Percentiles rank a stretch among this genome's conserved stretches.
These are phyloP conservation scores for Earliella scabrosa DNA, from an alignment of 1,284 basidiomycete species.

Conservation along the genomic window DNA sequence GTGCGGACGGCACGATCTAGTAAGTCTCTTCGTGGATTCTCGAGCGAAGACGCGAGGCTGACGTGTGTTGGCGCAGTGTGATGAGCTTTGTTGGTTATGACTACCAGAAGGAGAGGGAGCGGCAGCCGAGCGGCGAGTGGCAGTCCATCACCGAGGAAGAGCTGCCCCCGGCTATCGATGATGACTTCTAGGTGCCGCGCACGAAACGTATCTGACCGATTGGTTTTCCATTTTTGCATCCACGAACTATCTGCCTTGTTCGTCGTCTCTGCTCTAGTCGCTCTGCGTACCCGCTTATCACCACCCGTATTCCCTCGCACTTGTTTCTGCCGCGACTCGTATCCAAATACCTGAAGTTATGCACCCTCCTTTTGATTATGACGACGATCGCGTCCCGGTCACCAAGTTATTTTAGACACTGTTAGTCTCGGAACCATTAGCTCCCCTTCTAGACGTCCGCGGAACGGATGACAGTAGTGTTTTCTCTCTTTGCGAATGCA, in stretches of 20 bases:
- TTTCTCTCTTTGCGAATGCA: no score
- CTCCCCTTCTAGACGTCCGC: no score
- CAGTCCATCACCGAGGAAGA: slow-evolving; percentile 18
- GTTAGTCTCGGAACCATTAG: no score
- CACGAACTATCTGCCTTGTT: background rate
- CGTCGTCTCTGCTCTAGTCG: background rate
- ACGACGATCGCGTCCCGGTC: background rate
- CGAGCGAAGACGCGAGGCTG: slow-evolving; percentile 6
- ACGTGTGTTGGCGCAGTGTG: slow-evolving; percentile 45
- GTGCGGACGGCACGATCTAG: slow-evolving; percentile 89
- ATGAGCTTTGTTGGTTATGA: slow-evolving; percentile 78
- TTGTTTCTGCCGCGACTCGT: background rate
- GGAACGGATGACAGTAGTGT: no score
- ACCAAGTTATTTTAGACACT: no score
- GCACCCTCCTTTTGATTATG: slow-evolving; percentile 7
- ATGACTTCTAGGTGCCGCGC: slow-evolving; percentile 3
- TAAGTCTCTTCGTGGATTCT: slow-evolving; percentile 44
- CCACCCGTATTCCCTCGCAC: background rate
- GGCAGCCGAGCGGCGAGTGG: slow-evolving; percentile 10
- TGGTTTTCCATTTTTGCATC: background rate
- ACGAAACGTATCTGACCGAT: background rate
- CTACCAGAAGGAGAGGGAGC: slow-evolving; percentile 42
- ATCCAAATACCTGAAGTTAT: background rate
- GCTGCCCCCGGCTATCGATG: slow-evolving; percentile 6
- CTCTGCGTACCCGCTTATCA: background rate